Percentiles rank a stretch among this genome's conserved stretches.
These are phyloP conservation scores for Dendrobium huoshanense DNA, from an alignment of 106 monocot genomes.

Conservation along the genomic window DNA sequence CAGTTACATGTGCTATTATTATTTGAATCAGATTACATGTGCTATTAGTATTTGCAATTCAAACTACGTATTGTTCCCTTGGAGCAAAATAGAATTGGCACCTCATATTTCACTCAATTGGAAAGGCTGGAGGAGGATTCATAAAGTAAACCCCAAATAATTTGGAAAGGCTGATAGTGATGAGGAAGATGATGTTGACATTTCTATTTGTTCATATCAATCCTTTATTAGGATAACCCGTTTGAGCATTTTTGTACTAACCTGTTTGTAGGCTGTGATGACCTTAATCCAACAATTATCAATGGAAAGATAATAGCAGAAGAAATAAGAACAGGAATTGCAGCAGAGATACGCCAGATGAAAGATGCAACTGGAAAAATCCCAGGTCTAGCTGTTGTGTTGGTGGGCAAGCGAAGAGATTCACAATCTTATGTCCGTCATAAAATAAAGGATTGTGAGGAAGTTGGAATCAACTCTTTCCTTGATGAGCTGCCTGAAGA, in stretches of 20 bases:
- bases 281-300: slow-evolving; percentile 42
- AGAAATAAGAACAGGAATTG: slow-evolving; percentile 47
- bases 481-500: slow-evolving; percentile 54
- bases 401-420: slow-evolving; percentile 84
- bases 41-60: neutral
- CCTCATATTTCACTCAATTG: neutral
- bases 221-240: neutral
- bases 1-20: neutral
- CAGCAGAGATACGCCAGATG: slow-evolving; percentile 58
- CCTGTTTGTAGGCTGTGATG: slow-evolving; percentile 14
- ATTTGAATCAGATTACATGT: neutral
- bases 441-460: slow-evolving; percentile 75
- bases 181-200: neutral
- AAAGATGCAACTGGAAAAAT: slow-evolving; percentile 40
- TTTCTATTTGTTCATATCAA: neutral
- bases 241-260: neutral
- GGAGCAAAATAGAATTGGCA: neutral
- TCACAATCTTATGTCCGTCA: slow-evolving; percentile 65
- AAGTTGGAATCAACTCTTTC: slow-evolving; percentile 77
- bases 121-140: neutral
- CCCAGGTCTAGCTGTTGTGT: slow-evolving; percentile 77
- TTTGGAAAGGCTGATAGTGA: no score
- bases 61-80: neutral
- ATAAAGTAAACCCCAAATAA: neutral
- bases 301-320: slow-evolving; percentile 74